These are phyloP conservation scores for Lepidium campestre DNA, from an alignment of 441 rosid species.

Conservation along the genomic window DNA sequence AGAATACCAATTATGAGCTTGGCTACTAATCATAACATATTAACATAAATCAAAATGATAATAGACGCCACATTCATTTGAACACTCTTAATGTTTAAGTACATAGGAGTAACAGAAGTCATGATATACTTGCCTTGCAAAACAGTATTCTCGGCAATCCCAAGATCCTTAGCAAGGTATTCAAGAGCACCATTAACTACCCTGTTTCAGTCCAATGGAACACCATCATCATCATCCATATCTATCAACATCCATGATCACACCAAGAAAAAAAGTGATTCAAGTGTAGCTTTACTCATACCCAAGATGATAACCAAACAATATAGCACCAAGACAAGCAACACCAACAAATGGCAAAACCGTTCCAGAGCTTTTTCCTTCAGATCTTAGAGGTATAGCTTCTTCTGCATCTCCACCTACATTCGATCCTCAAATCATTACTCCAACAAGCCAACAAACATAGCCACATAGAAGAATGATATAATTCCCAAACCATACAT, in stretches of 20 bases:
- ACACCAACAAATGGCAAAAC: constrained; percentile 88
- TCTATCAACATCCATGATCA: background rate
- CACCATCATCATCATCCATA: background rate
- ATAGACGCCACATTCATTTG: background rate
- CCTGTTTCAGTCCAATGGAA: constrained; percentile 38
- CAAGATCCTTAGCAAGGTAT: constrained; percentile 93
- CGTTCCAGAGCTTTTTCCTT: constrained; percentile 50
- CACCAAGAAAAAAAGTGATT: background rate
- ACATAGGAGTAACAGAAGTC: background rate
- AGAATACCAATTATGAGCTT: background rate
- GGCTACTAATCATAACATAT: background rate
- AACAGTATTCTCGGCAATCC: constrained; percentile 75
- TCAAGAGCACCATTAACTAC: constrained; percentile 97
- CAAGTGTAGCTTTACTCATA: constrained; percentile 27
- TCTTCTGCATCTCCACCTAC: constrained; percentile 69
- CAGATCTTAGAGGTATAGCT: constrained; percentile 38
- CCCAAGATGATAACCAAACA: constrained; percentile 99
- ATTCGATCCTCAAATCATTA: background rate
- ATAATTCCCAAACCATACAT: background rate
- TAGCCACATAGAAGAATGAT: background rate
- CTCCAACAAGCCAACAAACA: background rate
- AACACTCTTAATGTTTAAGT: background rate
- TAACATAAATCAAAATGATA: background rate
- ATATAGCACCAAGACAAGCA: constrained; percentile 92
- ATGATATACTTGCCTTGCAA: constrained; percentile 65